Conservation (phyloP, 2,329 filamentous ascomycete species). For the Aspergillus costaricaensis region DNA sequence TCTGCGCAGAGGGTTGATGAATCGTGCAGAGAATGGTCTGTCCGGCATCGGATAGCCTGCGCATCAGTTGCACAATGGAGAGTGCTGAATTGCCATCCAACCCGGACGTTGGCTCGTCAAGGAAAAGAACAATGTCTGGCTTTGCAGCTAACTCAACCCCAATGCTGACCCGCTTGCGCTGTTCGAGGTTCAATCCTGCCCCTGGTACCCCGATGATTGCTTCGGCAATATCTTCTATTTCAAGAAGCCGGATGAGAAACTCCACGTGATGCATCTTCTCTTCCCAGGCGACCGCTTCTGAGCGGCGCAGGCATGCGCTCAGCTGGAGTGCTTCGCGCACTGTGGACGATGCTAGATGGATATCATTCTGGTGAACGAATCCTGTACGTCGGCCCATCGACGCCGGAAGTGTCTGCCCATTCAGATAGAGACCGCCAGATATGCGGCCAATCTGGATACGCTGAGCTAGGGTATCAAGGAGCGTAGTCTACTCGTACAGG, state of each 20-base stretch:
- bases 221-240: slow-evolving; percentile 65
- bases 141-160: slow-evolving; percentile 31
- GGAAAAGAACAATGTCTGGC: slow-evolving; percentile 56
- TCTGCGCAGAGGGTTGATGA: slow-evolving; percentile 56
- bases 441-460: not conserved
- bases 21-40: slow-evolving; percentile 59
- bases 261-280: slow-evolving; percentile 66
- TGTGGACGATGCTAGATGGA: slow-evolving; percentile 60
- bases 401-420: slow-evolving; percentile 3
- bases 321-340: slow-evolving; percentile 65
- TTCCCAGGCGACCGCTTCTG: slow-evolving; percentile 54
- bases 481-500: slow-evolving; percentile 39
- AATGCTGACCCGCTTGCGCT: slow-evolving; percentile 32
- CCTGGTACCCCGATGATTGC: slow-evolving; percentile 62
- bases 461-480: slow-evolving; percentile 13
- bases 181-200: slow-evolving; percentile 56
- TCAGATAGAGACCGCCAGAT: not conserved
- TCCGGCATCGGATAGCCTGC: slow-evolving; percentile 57
- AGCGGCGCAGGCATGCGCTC: slow-evolving; percentile 61
- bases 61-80: slow-evolving; percentile 58
- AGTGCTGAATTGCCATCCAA: slow-evolving; percentile 58
- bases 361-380: slow-evolving; percentile 58
- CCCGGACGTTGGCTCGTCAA: slow-evolving; percentile 60
- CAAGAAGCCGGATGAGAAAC: slow-evolving; percentile 61
- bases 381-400: slow-evolving; percentile 61